These are phyloP conservation scores for Tuber indicum DNA, from an alignment of 495 filamentous ascomycete genomes.

Conservation along the genomic window DNA sequence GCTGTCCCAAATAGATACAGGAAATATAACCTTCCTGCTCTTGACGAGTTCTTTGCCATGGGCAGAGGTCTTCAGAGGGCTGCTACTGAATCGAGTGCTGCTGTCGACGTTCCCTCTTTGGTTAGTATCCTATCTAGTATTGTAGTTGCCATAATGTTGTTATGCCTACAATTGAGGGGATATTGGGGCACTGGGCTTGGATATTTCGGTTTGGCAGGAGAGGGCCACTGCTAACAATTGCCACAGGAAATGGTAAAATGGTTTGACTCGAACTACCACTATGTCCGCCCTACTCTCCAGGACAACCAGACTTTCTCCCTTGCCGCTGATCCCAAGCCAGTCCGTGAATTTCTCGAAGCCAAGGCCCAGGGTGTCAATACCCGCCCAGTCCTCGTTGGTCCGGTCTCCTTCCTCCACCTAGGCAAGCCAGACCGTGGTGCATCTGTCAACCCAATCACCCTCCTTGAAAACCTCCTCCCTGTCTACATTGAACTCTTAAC, in stretches of 20 bases:
- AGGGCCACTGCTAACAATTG: constrained; percentile 6
- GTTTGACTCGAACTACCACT: constrained; percentile 99
- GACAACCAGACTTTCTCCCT: constrained; percentile 95
- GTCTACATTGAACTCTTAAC: constrained; percentile 83
- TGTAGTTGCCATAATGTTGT: not conserved
- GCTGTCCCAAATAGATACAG: constrained; percentile 85
- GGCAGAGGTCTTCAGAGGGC: constrained; percentile 92
- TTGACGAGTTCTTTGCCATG: constrained; percentile 99
- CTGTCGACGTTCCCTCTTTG: constrained; percentile 84
- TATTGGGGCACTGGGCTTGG: constrained; percentile 16
- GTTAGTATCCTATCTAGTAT: constrained; percentile 43
- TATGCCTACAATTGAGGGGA: constrained; percentile 7
- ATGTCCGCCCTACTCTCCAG: constrained; percentile 96
- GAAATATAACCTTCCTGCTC: constrained; percentile 69
- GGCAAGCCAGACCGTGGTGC: constrained; percentile 95
- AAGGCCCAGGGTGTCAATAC: constrained; percentile 91
- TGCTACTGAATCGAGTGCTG: constrained; percentile 51
- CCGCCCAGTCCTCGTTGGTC: constrained; percentile 88
- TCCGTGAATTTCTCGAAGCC: constrained; percentile 88
- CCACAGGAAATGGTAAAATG: constrained; percentile 96
- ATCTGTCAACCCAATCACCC: constrained; percentile 80
- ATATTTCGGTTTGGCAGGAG: not conserved
- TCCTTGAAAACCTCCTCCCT: constrained; percentile 84
- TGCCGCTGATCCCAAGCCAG: constrained; percentile 76
- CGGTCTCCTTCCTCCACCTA: constrained; percentile 91